Base-by-base conservation (phyloP, 768 basidiomycete species). In the Tylopilus vinaceipallidus region DNA sequence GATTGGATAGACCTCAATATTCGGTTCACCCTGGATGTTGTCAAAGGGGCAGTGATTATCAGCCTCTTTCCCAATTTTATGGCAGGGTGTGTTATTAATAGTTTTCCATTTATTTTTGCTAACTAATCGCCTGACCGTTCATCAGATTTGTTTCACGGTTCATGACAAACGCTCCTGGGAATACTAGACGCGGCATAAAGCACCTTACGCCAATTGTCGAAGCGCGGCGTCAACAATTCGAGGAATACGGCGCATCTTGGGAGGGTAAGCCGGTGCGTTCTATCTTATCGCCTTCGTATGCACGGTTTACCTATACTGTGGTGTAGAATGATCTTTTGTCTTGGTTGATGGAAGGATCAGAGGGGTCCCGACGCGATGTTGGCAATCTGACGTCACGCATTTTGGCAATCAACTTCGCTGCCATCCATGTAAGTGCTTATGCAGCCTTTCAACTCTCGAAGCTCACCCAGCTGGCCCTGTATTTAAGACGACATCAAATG, bases 1-100 rank as follows among this genome's bases (percentile, higher is more conserved):
- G 71, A 70, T 5, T 78, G 73, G 56, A 39, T 57, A 6, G 42
- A 52, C n/a, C 52, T 73, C 11, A 66, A 59, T n/a, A 60, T 69
- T n/a, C 44, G 62, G 0, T 72, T 64, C 43, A 57, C 72, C 2
- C 19, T 49, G 3, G 45, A 49, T 7, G 35, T 47, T 23, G 4
- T 52, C 10, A 40, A 46, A 22, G 45, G 29, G 16, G 57, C 54
- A 0, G 27, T 22, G 1, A 29, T 70, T 3, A 52, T 75, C n/a
- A 46, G 50, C n/a, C 27, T 64, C 0, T 64, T 72, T 36, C 76
- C 75, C 1, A 30, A 48, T 1, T 60, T 67, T 20, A 40, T 74
- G 41, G 60, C 61, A 50, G n/a, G n/a, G n/a, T n/a, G n/a, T n/a
- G n/a, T n/a, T n/a, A n/a, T n/a, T n/a, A n/a, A n/a, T n/a, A n/a